Evolutionary conservation across 352 stramenopile genomes (phyloP).

Genomic region (Phytophthora fragariae): DNA sequence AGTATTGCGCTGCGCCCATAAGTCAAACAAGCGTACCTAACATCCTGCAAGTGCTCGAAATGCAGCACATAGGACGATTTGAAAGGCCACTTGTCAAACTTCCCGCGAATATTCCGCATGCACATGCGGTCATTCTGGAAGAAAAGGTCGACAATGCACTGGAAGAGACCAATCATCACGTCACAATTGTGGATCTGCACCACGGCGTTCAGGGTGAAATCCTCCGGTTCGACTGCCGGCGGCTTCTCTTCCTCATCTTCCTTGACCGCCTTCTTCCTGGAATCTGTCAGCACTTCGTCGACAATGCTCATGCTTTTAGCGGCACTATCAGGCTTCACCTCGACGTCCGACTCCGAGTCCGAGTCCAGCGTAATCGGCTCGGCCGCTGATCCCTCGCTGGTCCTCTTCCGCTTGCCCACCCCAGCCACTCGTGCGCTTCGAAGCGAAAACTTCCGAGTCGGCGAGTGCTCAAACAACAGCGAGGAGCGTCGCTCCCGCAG

Average conservation of each 20-base stretch:
- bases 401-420: constrained; percentile 40
- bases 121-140: constrained; percentile 48
- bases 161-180: constrained; percentile 55
- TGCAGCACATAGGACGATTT: constrained; percentile 31
- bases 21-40: constrained; percentile 23
- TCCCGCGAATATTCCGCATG: constrained; percentile 48
- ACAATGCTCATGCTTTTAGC: constrained; percentile 15
- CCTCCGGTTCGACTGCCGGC: constrained; percentile 31
- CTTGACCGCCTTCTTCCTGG: constrained; percentile 9
- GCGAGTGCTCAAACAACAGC: background rate
- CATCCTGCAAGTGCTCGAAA: constrained; percentile 27
- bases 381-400: constrained; percentile 42
- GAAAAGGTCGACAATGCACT: constrained; percentile 42
- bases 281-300: constrained; percentile 16
- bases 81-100: constrained; percentile 43
- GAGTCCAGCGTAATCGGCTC: constrained; percentile 63
- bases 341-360: constrained; percentile 46
- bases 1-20: background rate
- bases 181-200: constrained; percentile 37
- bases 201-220: constrained; percentile 23
- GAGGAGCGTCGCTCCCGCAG: constrained; percentile 22
- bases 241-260: constrained; percentile 23
- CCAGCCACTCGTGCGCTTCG: too few relatives aligned
- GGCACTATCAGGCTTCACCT: constrained; percentile 10
- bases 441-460: constrained; percentile 5